These are phyloP conservation scores for Cicer chorassanicum DNA, from an alignment of 306 rosid species.

Conservation along the genomic window DNA sequence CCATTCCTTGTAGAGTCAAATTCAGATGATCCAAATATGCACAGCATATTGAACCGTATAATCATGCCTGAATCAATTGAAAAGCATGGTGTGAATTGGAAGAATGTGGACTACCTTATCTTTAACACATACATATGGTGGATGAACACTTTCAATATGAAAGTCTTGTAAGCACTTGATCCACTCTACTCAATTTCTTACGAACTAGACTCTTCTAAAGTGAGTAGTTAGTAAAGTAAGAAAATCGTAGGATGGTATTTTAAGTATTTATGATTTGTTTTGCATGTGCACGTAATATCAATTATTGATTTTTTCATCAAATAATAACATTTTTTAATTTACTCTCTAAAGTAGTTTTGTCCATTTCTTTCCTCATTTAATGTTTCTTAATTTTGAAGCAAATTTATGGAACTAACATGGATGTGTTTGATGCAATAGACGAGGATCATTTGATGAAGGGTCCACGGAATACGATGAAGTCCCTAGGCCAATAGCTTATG, in stretches of 20 bases:
- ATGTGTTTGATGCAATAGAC: slow-evolving; percentile 51
- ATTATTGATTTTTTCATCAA: too few relatives aligned
- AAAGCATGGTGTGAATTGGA: slow-evolving; percentile 93
- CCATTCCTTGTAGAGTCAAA: slow-evolving; percentile 96
- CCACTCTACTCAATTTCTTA: neutral
- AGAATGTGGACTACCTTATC: slow-evolving; percentile 74
- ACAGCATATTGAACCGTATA: slow-evolving; percentile 89
- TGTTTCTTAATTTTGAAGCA: slow-evolving; percentile 18
- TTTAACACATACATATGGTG: slow-evolving; percentile 99
- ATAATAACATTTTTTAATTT: too few relatives aligned
- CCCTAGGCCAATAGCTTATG: slow-evolving; percentile 69
- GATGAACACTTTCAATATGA: slow-evolving; percentile 96
- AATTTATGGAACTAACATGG: slow-evolving; percentile 27
- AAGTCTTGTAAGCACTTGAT: slow-evolving; percentile 72
- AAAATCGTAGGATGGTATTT: too few relatives aligned
- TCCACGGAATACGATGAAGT: slow-evolving; percentile 83
- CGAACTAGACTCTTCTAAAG: too few relatives aligned
- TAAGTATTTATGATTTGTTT: too few relatives aligned
- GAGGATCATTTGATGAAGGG: slow-evolving; percentile 91
- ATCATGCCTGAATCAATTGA: slow-evolving; percentile 93
- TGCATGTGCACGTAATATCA: too few relatives aligned
- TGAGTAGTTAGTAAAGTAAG: too few relatives aligned
- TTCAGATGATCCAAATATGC: slow-evolving; percentile 98
- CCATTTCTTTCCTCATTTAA: neutral
- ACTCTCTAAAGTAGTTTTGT: too few relatives aligned